Evolutionary conservation across 257 asterid species (phyloP).

Genomic region (Solanum piurae): DNA sequence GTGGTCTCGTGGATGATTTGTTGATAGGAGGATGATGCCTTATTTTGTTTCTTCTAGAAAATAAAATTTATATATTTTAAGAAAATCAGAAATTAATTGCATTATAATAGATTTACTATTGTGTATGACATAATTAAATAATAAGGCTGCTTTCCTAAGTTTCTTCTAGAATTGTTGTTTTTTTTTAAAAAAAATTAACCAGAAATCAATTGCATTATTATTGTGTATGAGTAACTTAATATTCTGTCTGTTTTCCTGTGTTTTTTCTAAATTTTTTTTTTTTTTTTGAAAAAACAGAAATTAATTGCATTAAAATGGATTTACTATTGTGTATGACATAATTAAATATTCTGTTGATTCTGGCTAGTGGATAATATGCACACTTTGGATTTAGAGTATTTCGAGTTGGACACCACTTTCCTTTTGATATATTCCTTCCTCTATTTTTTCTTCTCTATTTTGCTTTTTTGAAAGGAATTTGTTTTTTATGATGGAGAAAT

Average conservation of each 20-base stretch:
- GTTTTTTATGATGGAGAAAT: not conserved
- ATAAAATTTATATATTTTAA: not conserved
- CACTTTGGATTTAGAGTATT: not conserved
- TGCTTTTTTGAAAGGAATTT: not conserved
- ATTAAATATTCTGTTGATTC: not conserved
- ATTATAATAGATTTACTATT: not conserved
- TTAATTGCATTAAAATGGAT: not conserved
- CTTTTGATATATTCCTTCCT: not conserved
- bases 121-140: not conserved
- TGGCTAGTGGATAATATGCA: slow-evolving; percentile 2
- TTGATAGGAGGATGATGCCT: not conserved
- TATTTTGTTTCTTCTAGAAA: not conserved
- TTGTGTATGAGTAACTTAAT: not conserved
- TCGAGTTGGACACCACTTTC: slow-evolving; percentile 13
- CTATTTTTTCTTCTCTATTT: not conserved
- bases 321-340: not conserved
- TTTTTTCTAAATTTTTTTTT: not conserved
- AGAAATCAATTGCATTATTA: no score
- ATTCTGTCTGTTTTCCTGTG: not conserved
- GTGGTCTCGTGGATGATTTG: not conserved
- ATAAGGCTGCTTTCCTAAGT: no score
- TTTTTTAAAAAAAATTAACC: no score
- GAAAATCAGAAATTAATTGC: not conserved
- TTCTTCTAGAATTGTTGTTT: no score
- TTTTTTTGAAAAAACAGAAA: not conserved